phyloP scores from a whole-genome alignment of 2,329 filamentous ascomycete species.

The Neoascochyta sp. region DNA sequence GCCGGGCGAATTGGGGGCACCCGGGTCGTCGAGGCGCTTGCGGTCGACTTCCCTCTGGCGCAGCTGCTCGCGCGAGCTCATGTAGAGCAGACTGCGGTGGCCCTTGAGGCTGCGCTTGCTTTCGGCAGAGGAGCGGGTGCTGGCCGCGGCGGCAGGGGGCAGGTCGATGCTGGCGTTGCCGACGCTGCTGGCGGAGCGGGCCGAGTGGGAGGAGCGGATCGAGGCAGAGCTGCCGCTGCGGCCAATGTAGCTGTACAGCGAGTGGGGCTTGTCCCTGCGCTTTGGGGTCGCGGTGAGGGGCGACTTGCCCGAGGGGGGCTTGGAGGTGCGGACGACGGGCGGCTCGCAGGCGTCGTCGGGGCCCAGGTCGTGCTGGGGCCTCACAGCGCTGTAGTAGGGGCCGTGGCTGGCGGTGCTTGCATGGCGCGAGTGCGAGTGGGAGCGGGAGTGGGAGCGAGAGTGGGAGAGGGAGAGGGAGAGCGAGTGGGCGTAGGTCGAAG shows the following conservation, averaged over 20 bases:
- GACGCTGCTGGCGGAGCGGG: slow-evolving; percentile 36
- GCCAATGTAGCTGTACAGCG: slow-evolving; percentile 59
- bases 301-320: slow-evolving; percentile 73
- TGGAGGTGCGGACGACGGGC: slow-evolving; percentile 76
- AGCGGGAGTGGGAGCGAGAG: slow-evolving; percentile 23
- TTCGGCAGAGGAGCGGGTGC: slow-evolving; percentile 32
- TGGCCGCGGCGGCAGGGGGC: slow-evolving; percentile 23
- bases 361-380: slow-evolving; percentile 48
- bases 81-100: slow-evolving; percentile 64
- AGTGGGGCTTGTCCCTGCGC: slow-evolving; percentile 36
- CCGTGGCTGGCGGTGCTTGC: slow-evolving; percentile 71
- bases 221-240: slow-evolving; percentile 34
- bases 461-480: slow-evolving; percentile 64
- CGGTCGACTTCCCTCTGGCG: slow-evolving; percentile 61
- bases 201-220: slow-evolving; percentile 35
- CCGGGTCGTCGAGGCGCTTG: slow-evolving; percentile 49
- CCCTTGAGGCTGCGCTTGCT: slow-evolving; percentile 35
- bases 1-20: slow-evolving; percentile 22
- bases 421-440: slow-evolving; percentile 12
- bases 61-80: slow-evolving; percentile 67
- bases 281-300: slow-evolving; percentile 60
- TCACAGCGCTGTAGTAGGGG: slow-evolving; percentile 54
- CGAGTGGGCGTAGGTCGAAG: slow-evolving; percentile 61
- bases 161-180: slow-evolving; percentile 43
- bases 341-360: slow-evolving; percentile 58